Evolutionary conservation across 805 yeast species (phyloP), one percentile per base, ranked within the genome.

Genomic region (Lachancea dasiensis): DNA sequence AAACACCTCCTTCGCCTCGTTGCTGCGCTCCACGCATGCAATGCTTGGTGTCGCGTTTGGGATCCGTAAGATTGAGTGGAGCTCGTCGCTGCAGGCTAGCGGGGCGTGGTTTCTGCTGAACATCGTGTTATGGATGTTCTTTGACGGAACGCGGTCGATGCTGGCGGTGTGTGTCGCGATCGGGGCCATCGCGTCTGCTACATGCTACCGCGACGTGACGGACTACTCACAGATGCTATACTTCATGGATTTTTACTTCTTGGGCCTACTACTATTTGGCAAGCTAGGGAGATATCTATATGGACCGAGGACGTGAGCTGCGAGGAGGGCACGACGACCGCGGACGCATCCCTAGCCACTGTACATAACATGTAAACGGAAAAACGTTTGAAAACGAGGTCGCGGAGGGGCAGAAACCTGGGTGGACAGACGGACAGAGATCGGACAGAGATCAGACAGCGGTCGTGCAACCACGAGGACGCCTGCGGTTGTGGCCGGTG

Each of bases 31-130:
- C 8, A 45, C 46, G 14, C 73, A 81, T 39, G 81, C 86, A 3
- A 70, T 81, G 49, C 61, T 82, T 29, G 94, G 94, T 3, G 72
- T 83, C 24, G 70, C 79, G 4, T 82, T 77, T 51, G 86, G 86
- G 17, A 70, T 83, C 23, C 70, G 84, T 48, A 77, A 75, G 46
- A 65, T 79, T 26, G 81, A 79, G 49, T 82, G 90, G 90, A 61
- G 69, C 34, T 72, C 81, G 0, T 69, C 78, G 14, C 60, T 77
- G 29, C 87, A 83, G 50, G 80, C 82, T 9, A 69, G 81, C 3
- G 60, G 73, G 30, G 68, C 79, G 3, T 81, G 86, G 81, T 64
- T 76, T 9, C 57, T 76, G 16, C 61, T 80, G 38, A 79, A 79
- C 57, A 73, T 82, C 0, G 73, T 81, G 4, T 63, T 82, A 22